Percentiles rank a stretch among this genome's conserved stretches.
These are phyloP conservation scores for Schwanniomyces etchellsii DNA, from an alignment of 1,139 yeast species.

Conservation along the genomic window DNA sequence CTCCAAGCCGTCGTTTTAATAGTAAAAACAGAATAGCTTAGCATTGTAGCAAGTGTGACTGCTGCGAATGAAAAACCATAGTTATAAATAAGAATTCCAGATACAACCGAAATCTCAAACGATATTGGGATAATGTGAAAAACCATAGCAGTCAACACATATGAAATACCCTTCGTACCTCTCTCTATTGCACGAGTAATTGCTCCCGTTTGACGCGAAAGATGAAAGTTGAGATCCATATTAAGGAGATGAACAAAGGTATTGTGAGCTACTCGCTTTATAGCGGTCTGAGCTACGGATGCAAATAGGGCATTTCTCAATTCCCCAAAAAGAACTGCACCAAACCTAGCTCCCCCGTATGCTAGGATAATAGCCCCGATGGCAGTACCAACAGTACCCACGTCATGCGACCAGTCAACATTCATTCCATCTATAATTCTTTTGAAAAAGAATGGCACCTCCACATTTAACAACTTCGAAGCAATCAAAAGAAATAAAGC, in stretches of 20 bases:
- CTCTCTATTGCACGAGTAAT: constrained; percentile 93
- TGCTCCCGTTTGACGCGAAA: constrained; percentile 93
- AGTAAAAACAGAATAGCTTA: constrained; percentile 80
- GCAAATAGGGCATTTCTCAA: constrained; percentile 93
- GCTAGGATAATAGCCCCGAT: constrained; percentile 76
- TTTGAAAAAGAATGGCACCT: constrained; percentile 93
- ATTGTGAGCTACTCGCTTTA: constrained; percentile 81
- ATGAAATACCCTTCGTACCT: constrained; percentile 96
- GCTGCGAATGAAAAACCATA: constrained; percentile 89
- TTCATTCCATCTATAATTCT: constrained; percentile 89
- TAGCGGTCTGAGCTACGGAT: constrained; percentile 91
- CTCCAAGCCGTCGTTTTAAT: constrained; percentile 95
- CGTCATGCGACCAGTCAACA: constrained; percentile 68
- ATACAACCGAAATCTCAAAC: constrained; percentile 86
- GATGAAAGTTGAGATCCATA: constrained; percentile 85
- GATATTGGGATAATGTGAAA: constrained; percentile 92
- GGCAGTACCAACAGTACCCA: constrained; percentile 56
- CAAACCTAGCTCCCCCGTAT: constrained; percentile 91
- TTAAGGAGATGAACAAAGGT: constrained; percentile 80
- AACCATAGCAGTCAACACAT: constrained; percentile 91
- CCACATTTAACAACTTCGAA: constrained; percentile 83
- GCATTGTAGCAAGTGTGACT: constrained; percentile 82
- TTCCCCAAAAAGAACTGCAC: constrained; percentile 92
- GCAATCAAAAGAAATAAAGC: constrained; percentile 71
- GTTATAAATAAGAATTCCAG: constrained; percentile 89